Evolutionary conservation across 148 eudicot genomes (phyloP), one percentile per base, ranked within the genome.

Genomic region (Fallopia convolvulus): DNA sequence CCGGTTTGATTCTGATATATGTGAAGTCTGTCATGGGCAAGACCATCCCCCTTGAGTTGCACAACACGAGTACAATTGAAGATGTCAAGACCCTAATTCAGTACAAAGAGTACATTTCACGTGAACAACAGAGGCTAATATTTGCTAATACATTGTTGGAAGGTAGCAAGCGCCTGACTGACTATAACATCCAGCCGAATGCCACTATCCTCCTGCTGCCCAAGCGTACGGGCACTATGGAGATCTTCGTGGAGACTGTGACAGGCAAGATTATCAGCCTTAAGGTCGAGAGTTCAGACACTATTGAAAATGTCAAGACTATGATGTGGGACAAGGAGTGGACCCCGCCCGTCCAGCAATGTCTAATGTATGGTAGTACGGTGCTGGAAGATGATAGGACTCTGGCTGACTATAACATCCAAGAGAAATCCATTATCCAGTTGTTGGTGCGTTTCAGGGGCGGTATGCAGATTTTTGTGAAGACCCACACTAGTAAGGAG

Each of bases 311-410:
- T 2, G 56, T 52, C n/a, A 52, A 52, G 56, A 17, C 20, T 15
- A 15, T 52, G 20, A 14, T 52, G 0, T 14, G 56, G 56, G 56
- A 17, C 18, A 52, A 15, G 56, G 50, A 47, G 2, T 48, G 2
- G 13, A 48, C 52, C 23, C 56, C 82, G 2, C 78, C 71, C 0
- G 75, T 75, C 32, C 78, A 80, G 75, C 82, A 80, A 74, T 48
- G 78, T 42, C 74, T 80, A 11, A 66, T 79, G 32, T 79, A 74
- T 61, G 81, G 77, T 42, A 70, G 75, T 49, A 80, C 53, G 70
- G 78, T 66, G 53, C 21, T 80, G 79, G 82, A 80, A n/a, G 76
- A 80, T 33, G 79, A 79, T 0, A 36, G 79, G n/a, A 80, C 76
- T 18, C 49, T 80, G 56, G 82, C 76, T 17, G 79, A 76, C 39